A percentile compares a stretch with the other conserved stretches of the same genome.
These are phyloP conservation scores for Yamadazyma friedrichii DNA, from an alignment of 1,139 yeast genomes.

Conservation along the genomic window DNA sequence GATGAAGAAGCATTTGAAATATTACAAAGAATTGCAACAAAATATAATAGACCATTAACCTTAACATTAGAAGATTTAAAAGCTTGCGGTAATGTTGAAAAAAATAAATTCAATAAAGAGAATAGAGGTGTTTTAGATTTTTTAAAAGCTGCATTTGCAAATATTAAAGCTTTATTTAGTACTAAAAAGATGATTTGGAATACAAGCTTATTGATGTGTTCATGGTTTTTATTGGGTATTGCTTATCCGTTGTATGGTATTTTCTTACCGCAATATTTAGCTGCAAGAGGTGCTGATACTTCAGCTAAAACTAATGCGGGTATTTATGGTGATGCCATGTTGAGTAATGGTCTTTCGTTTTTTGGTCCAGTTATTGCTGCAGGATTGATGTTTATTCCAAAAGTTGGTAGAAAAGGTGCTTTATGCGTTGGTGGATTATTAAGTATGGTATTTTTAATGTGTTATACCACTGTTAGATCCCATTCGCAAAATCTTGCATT, in stretches of 20 bases:
- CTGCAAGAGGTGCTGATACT: slow-evolving; percentile 44
- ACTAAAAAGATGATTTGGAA: slow-evolving; percentile 38
- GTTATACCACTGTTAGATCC: slow-evolving; percentile 54
- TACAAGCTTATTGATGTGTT: slow-evolving; percentile 37
- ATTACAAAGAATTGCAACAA: slow-evolving; percentile 27
- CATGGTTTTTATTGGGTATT: slow-evolving; percentile 53
- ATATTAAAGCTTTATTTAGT: slow-evolving; percentile 37
- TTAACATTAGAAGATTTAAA: slow-evolving; percentile 28
- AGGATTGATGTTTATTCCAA: slow-evolving; percentile 39
- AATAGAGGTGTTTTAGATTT: slow-evolving; percentile 18
- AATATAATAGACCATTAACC: slow-evolving; percentile 28
- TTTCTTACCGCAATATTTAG: slow-evolving; percentile 49
- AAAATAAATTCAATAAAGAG: slow-evolving; percentile 18
- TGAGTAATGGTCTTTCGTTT: slow-evolving; percentile 50
- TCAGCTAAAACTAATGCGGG: slow-evolving; percentile 33
- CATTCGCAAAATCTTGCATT: slow-evolving; percentile 53
- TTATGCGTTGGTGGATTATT: slow-evolving; percentile 52
- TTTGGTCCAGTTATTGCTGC: slow-evolving; percentile 61
- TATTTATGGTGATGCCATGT: slow-evolving; percentile 51
- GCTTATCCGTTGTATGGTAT: slow-evolving; percentile 53
- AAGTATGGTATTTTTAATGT: slow-evolving; percentile 55
- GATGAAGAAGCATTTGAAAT: slow-evolving; percentile 33
- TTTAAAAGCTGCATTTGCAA: slow-evolving; percentile 18
- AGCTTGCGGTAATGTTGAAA: slow-evolving; percentile 26
- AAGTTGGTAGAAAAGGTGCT: slow-evolving; percentile 55